Percentiles rank a stretch among this genome's conserved stretches.
Evolutionary conservation across 2,329 filamentous ascomycete genomes (phyloP).

Genomic region (Aspergillus uvarum): DNA sequence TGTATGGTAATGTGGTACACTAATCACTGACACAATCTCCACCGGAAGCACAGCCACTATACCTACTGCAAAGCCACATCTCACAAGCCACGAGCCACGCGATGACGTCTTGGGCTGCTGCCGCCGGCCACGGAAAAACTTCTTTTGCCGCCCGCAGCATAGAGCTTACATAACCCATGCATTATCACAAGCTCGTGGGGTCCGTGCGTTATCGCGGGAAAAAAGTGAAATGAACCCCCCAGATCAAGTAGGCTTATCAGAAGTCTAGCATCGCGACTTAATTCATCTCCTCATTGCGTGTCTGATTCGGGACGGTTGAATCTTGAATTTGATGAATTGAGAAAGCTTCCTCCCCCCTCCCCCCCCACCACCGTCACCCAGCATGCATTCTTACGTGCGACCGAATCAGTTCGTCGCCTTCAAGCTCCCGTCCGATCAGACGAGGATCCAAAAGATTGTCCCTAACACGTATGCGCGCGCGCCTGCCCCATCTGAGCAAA

Average conservation of each 20-base stretch:
- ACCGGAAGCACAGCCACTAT: background rate
- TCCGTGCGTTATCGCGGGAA: slow-evolving; percentile 25
- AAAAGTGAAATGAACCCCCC: slow-evolving; percentile 1
- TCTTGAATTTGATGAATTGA: background rate
- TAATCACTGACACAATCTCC: background rate
- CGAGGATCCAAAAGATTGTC: slow-evolving; percentile 58
- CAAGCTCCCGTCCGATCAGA: slow-evolving; percentile 54
- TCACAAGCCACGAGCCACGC: background rate
- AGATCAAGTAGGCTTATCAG: background rate
- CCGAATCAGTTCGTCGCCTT: slow-evolving; percentile 39
- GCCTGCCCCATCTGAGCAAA: background rate
- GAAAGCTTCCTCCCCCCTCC: background rate
- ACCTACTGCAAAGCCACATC: slow-evolving; percentile 1
- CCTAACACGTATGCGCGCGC: slow-evolving; percentile 62
- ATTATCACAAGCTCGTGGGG: slow-evolving; percentile 15
- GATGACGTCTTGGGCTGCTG: background rate
- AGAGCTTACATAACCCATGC: slow-evolving; percentile 8
- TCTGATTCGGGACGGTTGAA: background rate
- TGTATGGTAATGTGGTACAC: slow-evolving; percentile 1
- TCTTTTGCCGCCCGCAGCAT: background rate
- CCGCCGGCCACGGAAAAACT: slow-evolving; percentile 8
- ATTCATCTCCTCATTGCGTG: background rate
- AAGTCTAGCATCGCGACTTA: background rate
- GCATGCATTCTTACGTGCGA: slow-evolving; percentile 42
- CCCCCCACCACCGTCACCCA: background rate